phyloP scores from a whole-genome alignment of 352 stramenopile species.

The Phytophthora sp. region DNA sequence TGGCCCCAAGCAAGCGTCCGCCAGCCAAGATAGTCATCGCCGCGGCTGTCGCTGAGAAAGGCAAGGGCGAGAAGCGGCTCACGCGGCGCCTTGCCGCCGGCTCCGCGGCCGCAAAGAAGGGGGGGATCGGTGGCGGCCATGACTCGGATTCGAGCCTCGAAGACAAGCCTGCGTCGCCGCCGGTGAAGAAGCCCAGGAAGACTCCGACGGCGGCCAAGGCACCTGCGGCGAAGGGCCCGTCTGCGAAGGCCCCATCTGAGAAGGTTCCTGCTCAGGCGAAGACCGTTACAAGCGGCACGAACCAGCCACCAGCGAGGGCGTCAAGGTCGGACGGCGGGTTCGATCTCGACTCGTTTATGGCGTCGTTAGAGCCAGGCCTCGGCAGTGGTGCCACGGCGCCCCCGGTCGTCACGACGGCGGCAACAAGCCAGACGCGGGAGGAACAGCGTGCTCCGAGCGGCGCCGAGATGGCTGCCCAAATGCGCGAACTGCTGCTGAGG shows the following conservation, averaged over 20 bases:
- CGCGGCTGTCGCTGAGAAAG: not conserved
- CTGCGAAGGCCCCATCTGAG: no score
- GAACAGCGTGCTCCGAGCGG: no score
- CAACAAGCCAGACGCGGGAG: no score
- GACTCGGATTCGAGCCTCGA: not conserved
- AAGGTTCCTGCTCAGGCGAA: no score
- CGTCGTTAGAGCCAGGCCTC: slow-evolving; percentile 1
- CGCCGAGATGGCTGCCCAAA: no score
- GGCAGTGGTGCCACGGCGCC: not conserved
- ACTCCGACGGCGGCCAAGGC: not conserved
- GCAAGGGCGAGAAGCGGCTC: slow-evolving; percentile 8
- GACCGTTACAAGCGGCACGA: no score
- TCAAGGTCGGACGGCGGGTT: no score
- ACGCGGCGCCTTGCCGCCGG: not conserved
- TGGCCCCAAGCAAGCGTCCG: not conserved
- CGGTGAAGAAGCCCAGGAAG: slow-evolving; percentile 8
- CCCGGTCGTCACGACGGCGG: no score
- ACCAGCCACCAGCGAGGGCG: no score
- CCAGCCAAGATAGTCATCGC: not conserved
- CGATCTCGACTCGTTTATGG: slow-evolving; percentile 3
- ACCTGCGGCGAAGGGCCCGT: no score
- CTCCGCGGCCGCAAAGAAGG: not conserved
- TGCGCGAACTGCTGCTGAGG: no score
- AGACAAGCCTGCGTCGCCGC: not conserved
- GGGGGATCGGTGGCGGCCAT: not conserved